Percentiles rank a stretch among this genome's conserved stretches.
phyloP scores from a whole-genome alignment of 495 filamentous ascomycete species.

The Aspergillus cavernicola region DNA sequence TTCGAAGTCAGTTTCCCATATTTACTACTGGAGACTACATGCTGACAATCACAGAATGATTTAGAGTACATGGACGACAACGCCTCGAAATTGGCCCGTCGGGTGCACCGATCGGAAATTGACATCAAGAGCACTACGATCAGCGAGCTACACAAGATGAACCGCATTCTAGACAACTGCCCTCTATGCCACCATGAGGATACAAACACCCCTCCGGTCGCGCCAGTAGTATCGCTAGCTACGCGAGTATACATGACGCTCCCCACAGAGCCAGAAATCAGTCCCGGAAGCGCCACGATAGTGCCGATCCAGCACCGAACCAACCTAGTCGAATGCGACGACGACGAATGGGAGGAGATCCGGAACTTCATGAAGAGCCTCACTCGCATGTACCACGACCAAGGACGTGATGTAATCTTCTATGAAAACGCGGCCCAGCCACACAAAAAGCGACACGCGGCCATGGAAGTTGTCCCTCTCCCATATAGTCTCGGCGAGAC shows the following conservation, averaged over 20 bases:
- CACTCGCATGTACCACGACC: constrained; percentile 86
- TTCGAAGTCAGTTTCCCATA: constrained; percentile 57
- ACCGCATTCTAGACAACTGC: constrained; percentile 80
- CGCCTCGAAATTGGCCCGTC: constrained; percentile 82
- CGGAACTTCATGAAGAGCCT: constrained; percentile 99
- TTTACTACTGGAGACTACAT: background rate
- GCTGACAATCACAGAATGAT: constrained; percentile 59
- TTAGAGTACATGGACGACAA: constrained; percentile 98
- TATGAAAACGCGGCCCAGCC: constrained; percentile 93
- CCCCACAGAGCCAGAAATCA: constrained; percentile 86
- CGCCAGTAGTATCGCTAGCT: constrained; percentile 83
- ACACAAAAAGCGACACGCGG: constrained; percentile 74
- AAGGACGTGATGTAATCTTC: constrained; percentile 87
- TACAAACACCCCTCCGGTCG: constrained; percentile 73
- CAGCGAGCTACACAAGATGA: constrained; percentile 85
- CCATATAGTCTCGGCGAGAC: constrained; percentile 84
- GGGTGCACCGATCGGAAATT: constrained; percentile 81
- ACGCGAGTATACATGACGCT: constrained; percentile 87
- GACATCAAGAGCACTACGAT: constrained; percentile 88
- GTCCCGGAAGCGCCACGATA: constrained; percentile 76
- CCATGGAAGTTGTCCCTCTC: constrained; percentile 81
- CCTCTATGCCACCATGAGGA: constrained; percentile 93
- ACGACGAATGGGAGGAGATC: constrained; percentile 99
- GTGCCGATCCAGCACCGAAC: constrained; percentile 83
- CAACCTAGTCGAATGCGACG: constrained; percentile 94